Base-by-base conservation (phyloP, 768 basidiomycete genomes). In the Suillus occidentalis region DNA sequence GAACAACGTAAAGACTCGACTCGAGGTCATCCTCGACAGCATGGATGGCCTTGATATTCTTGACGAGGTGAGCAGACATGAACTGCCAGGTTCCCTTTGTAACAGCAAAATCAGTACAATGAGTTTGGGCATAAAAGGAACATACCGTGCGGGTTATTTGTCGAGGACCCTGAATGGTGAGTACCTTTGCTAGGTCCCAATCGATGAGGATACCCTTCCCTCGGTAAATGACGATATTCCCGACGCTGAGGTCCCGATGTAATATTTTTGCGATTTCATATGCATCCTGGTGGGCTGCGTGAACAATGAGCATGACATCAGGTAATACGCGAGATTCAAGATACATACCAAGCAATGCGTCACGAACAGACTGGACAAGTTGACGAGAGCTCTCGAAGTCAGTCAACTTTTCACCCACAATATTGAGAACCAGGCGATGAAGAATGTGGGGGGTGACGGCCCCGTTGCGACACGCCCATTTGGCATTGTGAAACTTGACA, bases 11-110 rank as follows among this genome's bases (percentile, higher is more conserved):
- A 5, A 63, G 49, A 5, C 42, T 22, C 3, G 55, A 63, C 5
- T 63, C 31, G 6, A 63, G 40, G 56, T 63, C 43, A 22, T 63
- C 63, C 36, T 45, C 8, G 20, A 63, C 43, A 18, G 0, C 34
- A 37, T 63, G 63, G 6, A 22, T 2, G 14, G 56, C 56, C 0
- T 1, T 0, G 4, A 7, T 20, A 16, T 63, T n/a, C 6, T 58
- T 25, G 28, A 63, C 0, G 25, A 63, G 63, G 47, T 49, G 47
- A 7, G 47, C 47, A 6, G 47, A 49, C 47, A 49, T 49, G 6
- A 49, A 25, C 47, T 63, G 56, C 63, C 55, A 63, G 40, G 63
- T 63, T 28, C 63, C 63, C 63, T 63, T 14, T 2, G 43, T 6
- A 22, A 3, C 9, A 10, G 20, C 0, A 47, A 9, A 57, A 3